phyloP scores from a whole-genome alignment of 2,329 filamentous ascomycete species.

The Phialophora verrucosa region DNA sequence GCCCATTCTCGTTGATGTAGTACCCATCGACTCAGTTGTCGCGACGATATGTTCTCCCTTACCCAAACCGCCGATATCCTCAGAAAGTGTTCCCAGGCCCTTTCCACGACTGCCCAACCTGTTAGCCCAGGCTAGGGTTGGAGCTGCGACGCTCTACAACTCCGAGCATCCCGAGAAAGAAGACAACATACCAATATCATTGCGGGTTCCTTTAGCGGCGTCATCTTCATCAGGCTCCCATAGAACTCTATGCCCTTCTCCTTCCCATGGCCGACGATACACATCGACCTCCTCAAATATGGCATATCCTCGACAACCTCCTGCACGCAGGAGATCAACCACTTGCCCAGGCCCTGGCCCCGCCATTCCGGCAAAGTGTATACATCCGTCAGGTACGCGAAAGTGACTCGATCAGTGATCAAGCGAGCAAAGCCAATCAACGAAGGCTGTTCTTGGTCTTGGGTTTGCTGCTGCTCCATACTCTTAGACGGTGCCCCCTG shows the following conservation, averaged over 20 bases:
- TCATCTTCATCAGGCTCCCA: constrained; percentile 24
- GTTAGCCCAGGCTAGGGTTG: background rate
- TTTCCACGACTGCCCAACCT: constrained; percentile 6
- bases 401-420: constrained; percentile 72
- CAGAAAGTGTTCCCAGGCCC: constrained; percentile 9
- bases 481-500: constrained; percentile 30
- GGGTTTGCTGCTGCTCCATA: constrained; percentile 32
- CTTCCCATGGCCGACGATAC: constrained; percentile 53
- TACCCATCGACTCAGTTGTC: background rate
- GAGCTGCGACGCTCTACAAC: background rate
- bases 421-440: constrained; percentile 64
- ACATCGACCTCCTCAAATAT: constrained; percentile 63
- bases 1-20: background rate
- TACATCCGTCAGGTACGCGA: constrained; percentile 73
- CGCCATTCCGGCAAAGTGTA: constrained; percentile 67
- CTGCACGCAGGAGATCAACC: constrained; percentile 67
- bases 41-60: no score
- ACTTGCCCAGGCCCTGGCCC: constrained; percentile 66
- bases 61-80: background rate
- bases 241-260: constrained; percentile 14
- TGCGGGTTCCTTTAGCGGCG: constrained; percentile 3
- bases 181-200: background rate
- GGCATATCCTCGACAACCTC: constrained; percentile 64
- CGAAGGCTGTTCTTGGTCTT: constrained; percentile 39
- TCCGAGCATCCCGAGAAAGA: background rate